Evolutionary conservation across 1,284 basidiomycete species (phyloP).

Genomic region (Athelia psychrophila): DNA sequence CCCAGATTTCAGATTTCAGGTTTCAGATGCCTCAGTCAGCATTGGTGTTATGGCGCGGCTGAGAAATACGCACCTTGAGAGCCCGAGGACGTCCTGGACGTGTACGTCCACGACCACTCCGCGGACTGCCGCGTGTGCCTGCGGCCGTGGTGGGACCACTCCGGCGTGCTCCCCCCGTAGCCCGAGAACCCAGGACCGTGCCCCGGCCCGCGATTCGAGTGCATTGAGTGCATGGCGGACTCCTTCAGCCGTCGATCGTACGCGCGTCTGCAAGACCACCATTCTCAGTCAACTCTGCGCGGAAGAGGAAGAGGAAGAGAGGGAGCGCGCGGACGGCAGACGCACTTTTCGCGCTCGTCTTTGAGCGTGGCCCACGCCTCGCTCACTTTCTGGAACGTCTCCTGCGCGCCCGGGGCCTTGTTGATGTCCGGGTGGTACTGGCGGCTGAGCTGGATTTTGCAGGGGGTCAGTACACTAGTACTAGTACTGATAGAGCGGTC

Average conservation of each 20-base stretch:
- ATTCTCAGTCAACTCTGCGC: neutral
- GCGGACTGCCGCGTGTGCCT: neutral
- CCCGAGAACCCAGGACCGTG: constrained; percentile 12
- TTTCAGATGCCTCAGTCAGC: constrained; percentile 10
- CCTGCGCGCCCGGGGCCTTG: constrained; percentile 34
- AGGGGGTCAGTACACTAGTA: constrained; percentile 4
- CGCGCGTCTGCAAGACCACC: constrained; percentile 1
- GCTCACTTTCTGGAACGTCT: constrained; percentile 44
- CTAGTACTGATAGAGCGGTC: constrained; percentile 5
- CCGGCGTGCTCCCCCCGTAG: constrained; percentile 24
- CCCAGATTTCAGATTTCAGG: too few relatives aligned
- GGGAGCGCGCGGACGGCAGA: too few relatives aligned
- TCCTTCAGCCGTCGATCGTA: neutral
- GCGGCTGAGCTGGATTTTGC: constrained; percentile 44
- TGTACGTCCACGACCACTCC: neutral
- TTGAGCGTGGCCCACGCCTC: constrained; percentile 46
- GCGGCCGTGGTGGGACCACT: neutral
- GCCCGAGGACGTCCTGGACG: neutral
- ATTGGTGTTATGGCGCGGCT: constrained; percentile 10
- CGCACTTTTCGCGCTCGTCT: constrained; percentile 45
- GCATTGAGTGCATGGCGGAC: too few relatives aligned
- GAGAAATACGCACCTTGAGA: constrained; percentile 1
- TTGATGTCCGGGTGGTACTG: constrained; percentile 46
- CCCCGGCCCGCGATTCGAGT: too few relatives aligned
- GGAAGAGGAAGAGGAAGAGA: neutral